Evolutionary conservation across 192 early-diverging fungal species (phyloP), one percentile per base, ranked within the genome.

Genomic region (Coemansia sp.): DNA sequence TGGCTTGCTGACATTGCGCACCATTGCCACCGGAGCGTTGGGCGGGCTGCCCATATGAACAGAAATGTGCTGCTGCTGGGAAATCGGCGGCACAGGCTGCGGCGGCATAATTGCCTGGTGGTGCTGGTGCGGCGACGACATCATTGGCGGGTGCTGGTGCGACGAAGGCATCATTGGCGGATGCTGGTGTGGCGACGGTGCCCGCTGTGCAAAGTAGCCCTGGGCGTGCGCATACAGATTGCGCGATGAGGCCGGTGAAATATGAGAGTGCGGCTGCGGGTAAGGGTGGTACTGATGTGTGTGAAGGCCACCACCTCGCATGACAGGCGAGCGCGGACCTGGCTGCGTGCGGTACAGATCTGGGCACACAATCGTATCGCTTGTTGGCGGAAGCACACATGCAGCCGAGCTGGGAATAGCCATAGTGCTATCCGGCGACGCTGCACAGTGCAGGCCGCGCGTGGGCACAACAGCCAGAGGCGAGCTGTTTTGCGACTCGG

Each of bases 1-100:
- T 51, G 76, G 76, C 66, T 79, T 79, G 70, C 70, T 73, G 32
- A 64, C 57, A 35, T 79, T 69, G 17, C 64, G 67, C 59, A 25
- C 53, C 10, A 38, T 53, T 7, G 57, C 32, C 32, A 55, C 56
- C 11, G 48, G 69, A 52, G 39, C 59, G 9, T 17, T 43, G 14
- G 50, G 47, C 49, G 29, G 45, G 8, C 49, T 19, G 1, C 37
- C 29, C 49, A 54, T 21, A 29, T 45, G 63, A 41, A 64, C 55
- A 11, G 60, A 24, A 45, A 61, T 48, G 39, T 61, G 65, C 57
- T 54, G 69, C 12, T 24, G 63, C 2, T 27, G 58, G 25, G 48
- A 24, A 10, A 48, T 56, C 38, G 50, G 62, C 50, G 27, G 25
- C 17, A 15, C n/a, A n/a, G 53, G 53, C 53, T 55, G 53, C 15